phyloP scores from a whole-genome alignment of 148 eudicot genomes.

The Camellia granthamiana region DNA sequence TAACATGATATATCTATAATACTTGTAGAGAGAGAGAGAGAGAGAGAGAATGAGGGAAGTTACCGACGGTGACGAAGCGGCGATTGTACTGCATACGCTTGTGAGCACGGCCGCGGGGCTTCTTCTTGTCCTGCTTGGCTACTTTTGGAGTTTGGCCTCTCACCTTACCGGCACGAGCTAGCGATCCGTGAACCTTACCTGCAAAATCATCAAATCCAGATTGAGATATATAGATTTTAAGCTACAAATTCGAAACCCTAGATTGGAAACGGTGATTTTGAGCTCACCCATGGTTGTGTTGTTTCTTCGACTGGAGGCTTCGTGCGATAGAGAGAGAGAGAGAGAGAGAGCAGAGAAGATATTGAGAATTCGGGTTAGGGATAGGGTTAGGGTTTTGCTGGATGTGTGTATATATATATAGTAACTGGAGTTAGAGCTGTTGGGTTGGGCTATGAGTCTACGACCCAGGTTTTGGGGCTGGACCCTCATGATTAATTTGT shows the following conservation, averaged over 20 bases:
- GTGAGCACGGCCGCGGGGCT: constrained; percentile 95
- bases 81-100: constrained; percentile 88
- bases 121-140: constrained; percentile 93
- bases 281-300: constrained; percentile 11
- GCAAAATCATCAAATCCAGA: constrained; percentile 4
- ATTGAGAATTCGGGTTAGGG: background rate
- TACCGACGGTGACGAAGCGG: constrained; percentile 92
- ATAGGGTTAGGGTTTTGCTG: constrained; percentile 1
- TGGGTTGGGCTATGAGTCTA: no score
- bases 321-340: background rate
- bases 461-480: no score
- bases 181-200: constrained; percentile 93
- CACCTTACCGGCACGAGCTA: constrained; percentile 96
- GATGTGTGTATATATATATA: no score
- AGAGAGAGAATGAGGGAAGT: background rate
- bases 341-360: background rate
- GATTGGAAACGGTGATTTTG: background rate
- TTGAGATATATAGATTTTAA: background rate
- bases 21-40: background rate
- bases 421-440: no score
- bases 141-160: constrained; percentile 93
- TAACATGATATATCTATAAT: background rate
- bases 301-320: background rate
- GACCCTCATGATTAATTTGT: no score
- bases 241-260: background rate